phyloP scores from a whole-genome alignment of 805 yeast genomes.

The Myxozyma kluyveri region DNA sequence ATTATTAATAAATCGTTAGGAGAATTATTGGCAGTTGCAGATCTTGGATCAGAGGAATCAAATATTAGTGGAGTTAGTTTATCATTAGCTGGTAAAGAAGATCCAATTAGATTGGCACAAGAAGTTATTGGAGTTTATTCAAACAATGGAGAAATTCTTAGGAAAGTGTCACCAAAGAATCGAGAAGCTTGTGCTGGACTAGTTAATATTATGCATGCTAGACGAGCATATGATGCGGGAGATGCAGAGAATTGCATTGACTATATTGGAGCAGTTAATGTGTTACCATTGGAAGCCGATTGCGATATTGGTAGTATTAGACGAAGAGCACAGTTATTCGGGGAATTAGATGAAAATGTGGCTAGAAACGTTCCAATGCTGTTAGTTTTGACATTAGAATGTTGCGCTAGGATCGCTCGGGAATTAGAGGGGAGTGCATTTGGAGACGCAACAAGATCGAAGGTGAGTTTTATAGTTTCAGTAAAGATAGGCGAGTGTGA shows the following conservation, averaged over 20 bases:
- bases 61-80: slow-evolving; percentile 34
- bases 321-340: slow-evolving; percentile 64
- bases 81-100: slow-evolving; percentile 37
- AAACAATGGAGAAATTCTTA: slow-evolving; percentile 58
- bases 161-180: slow-evolving; percentile 52
- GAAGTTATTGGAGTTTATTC: slow-evolving; percentile 43
- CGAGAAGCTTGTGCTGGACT: slow-evolving; percentile 65
- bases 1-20: slow-evolving; percentile 75
- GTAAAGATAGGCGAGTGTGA: not conserved
- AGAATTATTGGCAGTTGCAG: slow-evolving; percentile 69
- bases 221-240: slow-evolving; percentile 54
- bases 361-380: slow-evolving; percentile 77
- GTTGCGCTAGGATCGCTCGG: slow-evolving; percentile 54
- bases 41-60: slow-evolving; percentile 48
- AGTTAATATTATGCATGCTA: slow-evolving; percentile 63
- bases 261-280: slow-evolving; percentile 54
- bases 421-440: slow-evolving; percentile 37
- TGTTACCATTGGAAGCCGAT: slow-evolving; percentile 58
- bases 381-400: slow-evolving; percentile 76
- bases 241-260: slow-evolving; percentile 60
- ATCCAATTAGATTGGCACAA: slow-evolving; percentile 42
- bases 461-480: slow-evolving; percentile 31
- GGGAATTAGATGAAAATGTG: slow-evolving; percentile 63
- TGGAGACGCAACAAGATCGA: slow-evolving; percentile 26
- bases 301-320: slow-evolving; percentile 56